Base-by-base conservation (phyloP, 129 eudicot species). In the carrot (Daucus carota) region DNA sequence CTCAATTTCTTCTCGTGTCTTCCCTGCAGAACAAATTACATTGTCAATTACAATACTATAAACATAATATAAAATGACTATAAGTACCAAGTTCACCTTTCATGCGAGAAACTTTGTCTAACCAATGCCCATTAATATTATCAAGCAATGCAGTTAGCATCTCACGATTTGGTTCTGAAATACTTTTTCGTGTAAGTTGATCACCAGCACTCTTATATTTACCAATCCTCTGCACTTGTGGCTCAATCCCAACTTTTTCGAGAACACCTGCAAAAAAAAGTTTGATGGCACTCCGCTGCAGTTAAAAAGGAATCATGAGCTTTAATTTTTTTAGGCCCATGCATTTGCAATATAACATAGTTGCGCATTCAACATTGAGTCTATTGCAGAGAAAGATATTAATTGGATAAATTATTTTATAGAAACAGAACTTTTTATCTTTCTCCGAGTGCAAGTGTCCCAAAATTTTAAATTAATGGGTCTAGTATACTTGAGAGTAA, bases 151-250 rank as follows among this genome's bases (percentile, higher is more conserved):
- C 80, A 34, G 97, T 86, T 78, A 94, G 88, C 96, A 94, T 87
- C 84, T 94, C 98, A 65, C 93, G 92, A 74, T 93, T 91, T 75
- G 85, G 97, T 72, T 87, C 90, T 20, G 98, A 91, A 36, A 93
- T 89, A 81, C 72, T 85, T 73, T 90, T 93, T 72, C 97, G 98
- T 3, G 77, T 76, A 38, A 91, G 83, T 76, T 80, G 90, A 77
- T 93, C 98, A 73, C 98, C 98, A 48, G 83, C 87, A 83, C 96
- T 91, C 82, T 93, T 91, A 80, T 93, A 93, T 83, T 93, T 93
- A 78, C 98, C 98, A 79, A 93, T 93, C 77, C 98, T 86, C 50
- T 93, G 81, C 43, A 87, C 88, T 81, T 93, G 98, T 79, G 97
- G 90, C 76, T 93, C 92, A 80, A 93, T 75, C n/a, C 97, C 96